Conservation (phyloP, 1,139 yeast species). For the Sugiyamaella grinbergsii region DNA sequence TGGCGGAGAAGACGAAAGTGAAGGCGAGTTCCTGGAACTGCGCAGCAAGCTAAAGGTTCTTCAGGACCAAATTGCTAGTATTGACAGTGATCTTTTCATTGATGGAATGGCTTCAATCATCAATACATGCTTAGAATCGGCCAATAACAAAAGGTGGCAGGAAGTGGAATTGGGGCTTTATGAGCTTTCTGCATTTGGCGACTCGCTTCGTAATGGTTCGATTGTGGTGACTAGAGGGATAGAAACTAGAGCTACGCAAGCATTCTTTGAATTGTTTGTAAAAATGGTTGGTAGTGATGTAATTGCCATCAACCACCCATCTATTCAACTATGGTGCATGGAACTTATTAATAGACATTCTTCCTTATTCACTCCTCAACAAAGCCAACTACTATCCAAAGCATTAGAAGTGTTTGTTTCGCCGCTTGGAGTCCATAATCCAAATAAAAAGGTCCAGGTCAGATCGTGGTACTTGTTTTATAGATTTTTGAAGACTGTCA, state of each 20-base stretch:
- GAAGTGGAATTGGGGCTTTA: conserved; percentile 82
- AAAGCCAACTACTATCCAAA: conserved; percentile 56
- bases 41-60: conserved; percentile 71
- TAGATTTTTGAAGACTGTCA: conserved; percentile 76
- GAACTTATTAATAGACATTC: conserved; percentile 84
- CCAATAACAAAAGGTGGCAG: conserved; percentile 56
- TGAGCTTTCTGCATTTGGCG: conserved; percentile 78
- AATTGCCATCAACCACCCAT: conserved; percentile 58
- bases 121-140: conserved; percentile 51
- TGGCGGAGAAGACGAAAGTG: conserved; percentile 55
- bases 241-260: conserved; percentile 34
- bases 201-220: conserved; percentile 71
- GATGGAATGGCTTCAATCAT: conserved; percentile 71
- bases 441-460: conserved; percentile 61
- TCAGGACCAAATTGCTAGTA: conserved; percentile 81
- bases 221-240: conserved; percentile 61
- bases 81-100: conserved; percentile 71
- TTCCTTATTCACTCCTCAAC: conserved; percentile 53
- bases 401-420: conserved; percentile 78
- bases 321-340: conserved; percentile 77
- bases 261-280: conserved; percentile 54
- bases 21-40: conserved; percentile 77
- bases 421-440: conserved; percentile 77
- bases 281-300: conserved; percentile 64
- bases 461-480: conserved; percentile 91